phyloP scores from a whole-genome alignment of 768 basidiomycete genomes.

The Pleurotus citrinopileatus region DNA sequence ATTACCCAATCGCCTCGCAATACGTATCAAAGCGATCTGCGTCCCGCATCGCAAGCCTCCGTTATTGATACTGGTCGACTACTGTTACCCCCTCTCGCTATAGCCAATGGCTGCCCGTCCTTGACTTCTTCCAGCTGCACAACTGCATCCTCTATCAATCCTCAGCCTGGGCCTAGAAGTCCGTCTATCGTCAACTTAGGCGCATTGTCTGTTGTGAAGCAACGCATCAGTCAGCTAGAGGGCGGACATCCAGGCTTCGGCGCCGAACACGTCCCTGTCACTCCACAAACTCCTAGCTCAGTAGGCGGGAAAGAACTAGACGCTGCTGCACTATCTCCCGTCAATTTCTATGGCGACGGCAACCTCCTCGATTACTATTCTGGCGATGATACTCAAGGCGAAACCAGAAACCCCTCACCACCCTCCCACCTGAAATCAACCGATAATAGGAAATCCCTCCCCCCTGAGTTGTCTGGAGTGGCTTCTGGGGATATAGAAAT shows the following conservation, averaged over 20 bases:
- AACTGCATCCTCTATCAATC: slow-evolving; percentile 16
- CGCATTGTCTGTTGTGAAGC: slow-evolving; percentile 60
- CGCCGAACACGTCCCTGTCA: not conserved
- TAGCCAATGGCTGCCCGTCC: not conserved
- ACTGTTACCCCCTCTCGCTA: not conserved
- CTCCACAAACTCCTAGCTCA: not conserved
- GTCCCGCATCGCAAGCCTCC: slow-evolving; percentile 14
- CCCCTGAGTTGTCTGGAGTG: too few species aligned
- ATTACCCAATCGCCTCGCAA: too few species aligned
- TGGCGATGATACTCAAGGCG: too few species aligned
- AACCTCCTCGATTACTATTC: not conserved
- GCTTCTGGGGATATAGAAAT: too few species aligned
- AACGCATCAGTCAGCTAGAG: slow-evolving; percentile 58
- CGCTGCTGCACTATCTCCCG: too few species aligned
- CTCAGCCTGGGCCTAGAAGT: slow-evolving; percentile 32
- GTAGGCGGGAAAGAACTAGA: too few species aligned
- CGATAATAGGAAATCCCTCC: too few species aligned
- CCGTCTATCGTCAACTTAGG: slow-evolving; percentile 64
- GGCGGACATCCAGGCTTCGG: slow-evolving; percentile 9
- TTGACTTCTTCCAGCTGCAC: not conserved
- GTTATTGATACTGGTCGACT: not conserved
- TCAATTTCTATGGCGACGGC: not conserved
- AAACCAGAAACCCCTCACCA: too few species aligned
- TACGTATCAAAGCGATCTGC: slow-evolving; percentile 12
- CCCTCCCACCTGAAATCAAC: too few species aligned